Conservation (phyloP, 2,329 filamentous ascomycete species). For the Ploettnerulaceae sp. region DNA sequence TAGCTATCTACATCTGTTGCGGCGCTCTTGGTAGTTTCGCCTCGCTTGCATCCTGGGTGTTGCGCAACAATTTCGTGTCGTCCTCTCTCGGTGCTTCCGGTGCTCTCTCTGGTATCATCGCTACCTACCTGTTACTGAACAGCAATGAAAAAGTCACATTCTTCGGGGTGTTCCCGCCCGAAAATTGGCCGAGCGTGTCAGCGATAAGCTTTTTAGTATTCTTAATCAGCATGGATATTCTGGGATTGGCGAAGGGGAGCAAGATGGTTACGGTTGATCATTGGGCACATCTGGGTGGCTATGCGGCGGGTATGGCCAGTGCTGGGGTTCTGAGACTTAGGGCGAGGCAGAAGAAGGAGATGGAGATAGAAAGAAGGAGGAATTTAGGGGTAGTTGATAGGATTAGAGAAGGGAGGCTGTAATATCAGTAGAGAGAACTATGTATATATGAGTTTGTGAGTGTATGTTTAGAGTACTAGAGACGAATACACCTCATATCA, state of each 20-base stretch:
- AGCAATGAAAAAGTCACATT: constrained; percentile 52
- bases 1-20: constrained; percentile 59
- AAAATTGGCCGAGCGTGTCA: constrained; percentile 47
- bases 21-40: constrained; percentile 55
- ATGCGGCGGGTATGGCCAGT: constrained; percentile 30
- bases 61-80: constrained; percentile 36
- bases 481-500: too few species aligned
- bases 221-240: constrained; percentile 46
- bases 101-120: constrained; percentile 55
- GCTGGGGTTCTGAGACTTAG: constrained; percentile 26
- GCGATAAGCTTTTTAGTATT: constrained; percentile 50
- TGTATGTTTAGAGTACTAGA: neutral
- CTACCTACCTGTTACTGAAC: constrained; percentile 58
- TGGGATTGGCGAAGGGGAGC: constrained; percentile 36
- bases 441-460: constrained; percentile 1
- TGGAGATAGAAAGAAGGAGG: constrained; percentile 23
- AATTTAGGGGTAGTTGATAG: constrained; percentile 21
- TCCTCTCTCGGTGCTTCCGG: constrained; percentile 64
- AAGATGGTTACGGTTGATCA: constrained; percentile 33
- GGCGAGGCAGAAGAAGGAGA: constrained; percentile 19
- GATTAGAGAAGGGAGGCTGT: constrained; percentile 20
- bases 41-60: constrained; percentile 45
- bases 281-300: constrained; percentile 37
- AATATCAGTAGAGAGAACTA: neutral
- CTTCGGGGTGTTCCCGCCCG: constrained; percentile 49